A percentile compares a stretch with the other conserved stretches of the same genome.
Evolutionary conservation across 23 red algal genomes (phyloP).

Genomic region (Chondrus crispus): DNA sequence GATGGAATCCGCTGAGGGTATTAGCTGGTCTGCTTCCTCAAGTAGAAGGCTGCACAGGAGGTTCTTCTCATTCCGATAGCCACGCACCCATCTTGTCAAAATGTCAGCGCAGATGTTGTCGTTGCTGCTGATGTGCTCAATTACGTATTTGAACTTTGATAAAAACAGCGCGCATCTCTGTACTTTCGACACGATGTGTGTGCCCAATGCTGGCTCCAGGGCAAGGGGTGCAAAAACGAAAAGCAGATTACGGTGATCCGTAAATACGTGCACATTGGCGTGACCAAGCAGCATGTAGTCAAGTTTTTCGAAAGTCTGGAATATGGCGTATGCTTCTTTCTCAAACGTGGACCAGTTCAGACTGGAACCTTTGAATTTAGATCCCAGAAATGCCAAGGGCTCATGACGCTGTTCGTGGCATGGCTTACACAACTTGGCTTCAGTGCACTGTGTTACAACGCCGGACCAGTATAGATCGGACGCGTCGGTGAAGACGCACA

Average conservation of each 20-base stretch:
- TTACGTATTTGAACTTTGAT: constrained; percentile 20
- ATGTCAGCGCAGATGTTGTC: constrained; percentile 1
- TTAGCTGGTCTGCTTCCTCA: too few species aligned
- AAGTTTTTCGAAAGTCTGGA: neutral
- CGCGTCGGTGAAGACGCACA: neutral
- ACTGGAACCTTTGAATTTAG: neutral
- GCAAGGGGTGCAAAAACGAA: constrained; percentile 31
- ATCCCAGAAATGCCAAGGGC: neutral
- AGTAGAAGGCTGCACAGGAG: too few species aligned
- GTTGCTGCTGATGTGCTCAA: neutral
- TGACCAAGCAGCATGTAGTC: neutral
- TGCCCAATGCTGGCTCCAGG: too few species aligned
- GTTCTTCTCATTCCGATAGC: too few species aligned
- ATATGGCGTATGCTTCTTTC: constrained; percentile 9
- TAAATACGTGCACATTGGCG: neutral
- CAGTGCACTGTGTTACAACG: neutral
- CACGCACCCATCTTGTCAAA: constrained; percentile 20
- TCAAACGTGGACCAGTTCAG: neutral
- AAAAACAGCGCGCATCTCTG: too few species aligned
- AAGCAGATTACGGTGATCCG: neutral
- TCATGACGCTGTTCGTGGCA: neutral
- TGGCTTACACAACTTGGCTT: neutral
- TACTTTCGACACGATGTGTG: too few species aligned
- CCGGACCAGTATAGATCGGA: neutral
- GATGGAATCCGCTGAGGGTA: too few species aligned